phyloP scores from a whole-genome alignment of 1,284 basidiomycete genomes.

The Ustilago sp. region DNA sequence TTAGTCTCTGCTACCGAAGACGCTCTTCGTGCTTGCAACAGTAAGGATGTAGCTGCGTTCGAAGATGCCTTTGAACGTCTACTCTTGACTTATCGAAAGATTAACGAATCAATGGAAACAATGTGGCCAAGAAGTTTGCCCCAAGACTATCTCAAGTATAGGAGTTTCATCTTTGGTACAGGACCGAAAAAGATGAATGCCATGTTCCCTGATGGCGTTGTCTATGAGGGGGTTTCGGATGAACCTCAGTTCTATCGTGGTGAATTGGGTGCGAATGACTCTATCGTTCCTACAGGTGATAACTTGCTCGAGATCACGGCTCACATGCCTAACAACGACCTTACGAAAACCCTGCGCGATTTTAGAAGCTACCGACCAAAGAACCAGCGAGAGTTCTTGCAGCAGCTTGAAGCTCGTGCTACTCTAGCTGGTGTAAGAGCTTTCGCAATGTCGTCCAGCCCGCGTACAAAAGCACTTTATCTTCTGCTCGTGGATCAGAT shows the following conservation, averaged over 20 bases:
- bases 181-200: slow-evolving; percentile 63
- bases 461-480: slow-evolving; percentile 58
- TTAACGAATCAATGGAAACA: slow-evolving; percentile 65
- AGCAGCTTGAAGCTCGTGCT: slow-evolving; percentile 58
- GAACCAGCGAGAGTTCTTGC: slow-evolving; percentile 59
- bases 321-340: slow-evolving; percentile 63
- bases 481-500: slow-evolving; percentile 64
- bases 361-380: slow-evolving; percentile 65
- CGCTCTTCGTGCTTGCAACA: slow-evolving; percentile 48
- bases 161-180: slow-evolving; percentile 67
- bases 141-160: slow-evolving; percentile 63
- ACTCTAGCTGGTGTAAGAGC: slow-evolving; percentile 36
- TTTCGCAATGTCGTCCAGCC: slow-evolving; percentile 47
- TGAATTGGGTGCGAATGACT: slow-evolving; percentile 63
- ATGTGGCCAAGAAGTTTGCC: slow-evolving; percentile 63
- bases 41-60: slow-evolving; percentile 46
- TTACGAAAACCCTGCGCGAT: slow-evolving; percentile 64
- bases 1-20: slow-evolving; percentile 59
- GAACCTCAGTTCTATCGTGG: slow-evolving; percentile 57
- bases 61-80: slow-evolving; percentile 52
- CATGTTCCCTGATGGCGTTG: slow-evolving; percentile 67
- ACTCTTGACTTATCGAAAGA: slow-evolving; percentile 54
- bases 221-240: slow-evolving; percentile 60
- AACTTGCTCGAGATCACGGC: slow-evolving; percentile 67
- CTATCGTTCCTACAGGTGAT: slow-evolving; percentile 60